Evolutionary conservation across 1,284 basidiomycete species (phyloP), one percentile per base, ranked within the genome.

Genomic region (Meira miltonrushii): DNA sequence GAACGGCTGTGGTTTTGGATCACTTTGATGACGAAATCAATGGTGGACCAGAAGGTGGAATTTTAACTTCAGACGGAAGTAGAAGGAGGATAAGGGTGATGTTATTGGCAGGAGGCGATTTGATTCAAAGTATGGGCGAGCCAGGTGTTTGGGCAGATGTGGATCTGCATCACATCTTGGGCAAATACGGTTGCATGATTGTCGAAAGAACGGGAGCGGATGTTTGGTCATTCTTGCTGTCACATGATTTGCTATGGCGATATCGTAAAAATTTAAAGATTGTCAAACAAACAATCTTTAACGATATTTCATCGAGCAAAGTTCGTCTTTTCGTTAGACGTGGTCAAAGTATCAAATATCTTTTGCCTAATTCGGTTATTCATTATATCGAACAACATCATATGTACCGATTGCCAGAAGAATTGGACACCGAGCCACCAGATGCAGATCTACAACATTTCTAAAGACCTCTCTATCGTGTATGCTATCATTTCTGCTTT

Each of bases 91-190:
- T 81, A 65, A 82, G 83, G 71, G 84, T 97, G 68, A 93, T 98
- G 88, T 85, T 99, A 28, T 85, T 99, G 55, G 95, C 95, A 2
- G 95, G 94, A 39, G 93, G 90, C 23, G 94, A 99, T 79, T 83
- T 99, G 69, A 98, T 98, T 78, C 88, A 92, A 77, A 95, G 92
- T 54, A 97, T 98, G 88, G 91, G 90, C 68, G 92, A 97, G 80
- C 92, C 92, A n/a, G 95, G 95, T 13, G 92, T 99, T 21, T 99
- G 95, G 95, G 87, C 88, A 55, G 88, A 92, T 71, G 84, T 85
- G 60, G 95, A 99, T 84, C 83, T 98, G 54, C 92, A 95, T 74
- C 91, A 94, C 80, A 98, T 98, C 72, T 83, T 98, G 13, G 92
- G 92, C 37, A 85, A 87, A 61, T 97, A 94, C 79, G 94, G 94